Conservation (phyloP, 371 early-diverging fungal species). For the Mucor mucedo region DNA sequence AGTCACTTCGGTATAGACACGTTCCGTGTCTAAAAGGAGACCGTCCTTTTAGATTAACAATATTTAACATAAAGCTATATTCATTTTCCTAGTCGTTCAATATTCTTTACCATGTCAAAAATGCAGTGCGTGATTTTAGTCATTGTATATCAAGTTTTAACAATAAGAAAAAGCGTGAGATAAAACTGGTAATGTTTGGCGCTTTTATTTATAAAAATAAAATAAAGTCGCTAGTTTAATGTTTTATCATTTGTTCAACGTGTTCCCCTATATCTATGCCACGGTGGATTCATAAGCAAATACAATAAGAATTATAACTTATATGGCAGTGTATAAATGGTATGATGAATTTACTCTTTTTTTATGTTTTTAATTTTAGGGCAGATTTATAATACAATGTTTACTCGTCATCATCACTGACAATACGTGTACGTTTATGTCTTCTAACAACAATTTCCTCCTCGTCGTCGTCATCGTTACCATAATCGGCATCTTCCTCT, state of each 20-base stretch:
- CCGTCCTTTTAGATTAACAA: conserved; percentile 37
- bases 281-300: too few species aligned
- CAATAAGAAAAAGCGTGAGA: too few species aligned
- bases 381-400: neutral
- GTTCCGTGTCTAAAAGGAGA: conserved; percentile 77
- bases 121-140: conserved; percentile 76
- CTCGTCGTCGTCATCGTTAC: conserved; percentile 41
- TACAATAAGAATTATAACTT: too few species aligned
- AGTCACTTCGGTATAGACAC: conserved; percentile 88
- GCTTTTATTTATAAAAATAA: too few species aligned
- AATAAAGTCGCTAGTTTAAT: too few species aligned
- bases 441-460: conserved; percentile 36
- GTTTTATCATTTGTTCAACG: too few species aligned
- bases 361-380: too few species aligned
- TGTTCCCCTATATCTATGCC: too few species aligned
- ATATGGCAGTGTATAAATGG: too few species aligned
- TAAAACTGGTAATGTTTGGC: too few species aligned
- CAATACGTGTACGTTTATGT: conserved; percentile 34
- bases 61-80: neutral
- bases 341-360: too few species aligned
- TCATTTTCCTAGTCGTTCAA: neutral
- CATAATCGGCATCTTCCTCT: conserved; percentile 35
- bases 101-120: conserved; percentile 81
- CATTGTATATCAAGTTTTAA: conserved; percentile 14
- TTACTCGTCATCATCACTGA: conserved; percentile 40